Base-by-base conservation (phyloP, 2,329 filamentous ascomycete species). In the Fusarium caatingaense region DNA sequence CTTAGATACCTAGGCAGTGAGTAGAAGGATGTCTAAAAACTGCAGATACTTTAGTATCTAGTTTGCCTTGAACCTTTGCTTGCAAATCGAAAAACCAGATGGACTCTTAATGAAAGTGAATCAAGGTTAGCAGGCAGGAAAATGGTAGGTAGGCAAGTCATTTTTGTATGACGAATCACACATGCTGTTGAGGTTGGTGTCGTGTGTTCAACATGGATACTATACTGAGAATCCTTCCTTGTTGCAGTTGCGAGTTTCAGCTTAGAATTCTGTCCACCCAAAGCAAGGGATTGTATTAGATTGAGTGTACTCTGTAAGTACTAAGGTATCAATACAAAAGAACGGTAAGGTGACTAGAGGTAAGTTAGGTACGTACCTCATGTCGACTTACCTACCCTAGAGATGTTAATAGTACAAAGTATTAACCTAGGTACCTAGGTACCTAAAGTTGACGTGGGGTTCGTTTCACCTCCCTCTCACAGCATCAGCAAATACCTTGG, bases 391-490 rank as follows among this genome's bases (percentile, higher is more conserved):
- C 34, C 34, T 37, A 37, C 34, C 34, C 34, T 37, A 37, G 11
- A 37, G 34, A n/a, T 18, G 11, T 5, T 28, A 6, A 28, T 28
- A 28, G 11, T 28, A 28, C 11, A 28, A 28, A 28, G 28, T 28
- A 28, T 11, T 28, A 6, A 28, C 28, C 27, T 28, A 28, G 12
- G 3, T 28, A 25, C 16, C 6, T 16, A 20, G n/a, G 44, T 69
- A 69, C 67, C 67, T 71, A 60, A 16, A 69, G 54, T 21, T 34
- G 18, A 44, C 63, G 66, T 32, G 53, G 57, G 55, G 53, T 60
- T 9, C 21, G 13, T 50, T 16, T 18, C 49, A 20, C 32, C 21
- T 27, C 32, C 48, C 32, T 50, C 18, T n/a, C 49, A 37, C 42
- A 44, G 28, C 42, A 56, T 44, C 20, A 49, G 12, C 41, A 40